These are phyloP conservation scores for Aspergillus kassunensis DNA, from an alignment of 495 filamentous ascomycete genomes.

Conservation along the genomic window DNA sequence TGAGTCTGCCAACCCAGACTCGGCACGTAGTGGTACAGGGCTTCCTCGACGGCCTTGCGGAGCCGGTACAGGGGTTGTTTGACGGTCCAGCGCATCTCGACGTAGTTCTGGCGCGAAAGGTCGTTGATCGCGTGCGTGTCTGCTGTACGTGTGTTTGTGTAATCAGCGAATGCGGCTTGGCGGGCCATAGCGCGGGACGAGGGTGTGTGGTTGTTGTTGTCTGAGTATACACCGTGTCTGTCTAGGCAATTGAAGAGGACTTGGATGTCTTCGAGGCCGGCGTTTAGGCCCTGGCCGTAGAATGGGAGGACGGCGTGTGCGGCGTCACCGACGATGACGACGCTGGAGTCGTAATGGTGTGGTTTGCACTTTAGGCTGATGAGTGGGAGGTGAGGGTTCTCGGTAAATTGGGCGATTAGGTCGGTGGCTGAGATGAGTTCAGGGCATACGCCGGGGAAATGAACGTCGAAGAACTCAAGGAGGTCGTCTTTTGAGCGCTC, in stretches of 20 bases:
- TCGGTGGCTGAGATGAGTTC: slow-evolving; percentile 67
- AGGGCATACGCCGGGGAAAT: slow-evolving; percentile 84
- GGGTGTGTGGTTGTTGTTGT: slow-evolving; percentile 21
- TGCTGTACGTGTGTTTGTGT: slow-evolving; percentile 63
- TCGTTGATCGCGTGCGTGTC: slow-evolving; percentile 92
- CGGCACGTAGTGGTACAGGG: slow-evolving; percentile 70
- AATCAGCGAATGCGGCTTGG: slow-evolving; percentile 63
- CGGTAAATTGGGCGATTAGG: slow-evolving; percentile 64
- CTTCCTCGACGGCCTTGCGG: slow-evolving; percentile 83
- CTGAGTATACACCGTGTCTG: slow-evolving; percentile 52
- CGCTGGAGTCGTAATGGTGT: slow-evolving; percentile 73
- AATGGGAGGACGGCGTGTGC: slow-evolving; percentile 98
- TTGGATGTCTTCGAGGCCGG: slow-evolving; percentile 79
- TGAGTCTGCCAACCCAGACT: slow-evolving; percentile 81
- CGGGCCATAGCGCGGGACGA: slow-evolving; percentile 40
- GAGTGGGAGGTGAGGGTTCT: slow-evolving; percentile 84
- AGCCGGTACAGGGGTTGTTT: slow-evolving; percentile 68
- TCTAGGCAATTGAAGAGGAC: slow-evolving; percentile 74
- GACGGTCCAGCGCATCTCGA: slow-evolving; percentile 87
- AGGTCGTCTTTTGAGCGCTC: slow-evolving; percentile 53
- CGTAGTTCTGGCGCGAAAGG: slow-evolving; percentile 83
- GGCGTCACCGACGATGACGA: slow-evolving; percentile 85
- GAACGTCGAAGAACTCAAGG: slow-evolving; percentile 64
- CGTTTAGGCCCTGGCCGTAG: slow-evolving; percentile 86
- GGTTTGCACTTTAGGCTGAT: slow-evolving; percentile 90